phyloP scores from a whole-genome alignment of 2,329 filamentous ascomycete genomes.

The Penicillium occitanis region DNA sequence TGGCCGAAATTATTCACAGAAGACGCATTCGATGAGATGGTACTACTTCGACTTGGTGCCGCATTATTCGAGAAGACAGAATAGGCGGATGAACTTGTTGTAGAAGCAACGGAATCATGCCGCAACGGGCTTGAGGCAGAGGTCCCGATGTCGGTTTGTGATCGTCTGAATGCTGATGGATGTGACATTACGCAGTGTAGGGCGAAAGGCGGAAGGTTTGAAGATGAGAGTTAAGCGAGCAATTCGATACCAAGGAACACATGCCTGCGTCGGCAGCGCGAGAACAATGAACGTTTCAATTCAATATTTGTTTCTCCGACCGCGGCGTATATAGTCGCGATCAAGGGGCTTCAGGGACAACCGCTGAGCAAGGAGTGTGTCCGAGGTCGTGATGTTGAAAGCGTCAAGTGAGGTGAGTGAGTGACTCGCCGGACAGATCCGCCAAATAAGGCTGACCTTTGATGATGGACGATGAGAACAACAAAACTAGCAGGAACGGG shows the following conservation, averaged over 20 bases:
- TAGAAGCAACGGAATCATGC: constrained; percentile 57
- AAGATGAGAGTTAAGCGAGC: constrained; percentile 29
- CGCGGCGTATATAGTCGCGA: constrained; percentile 12
- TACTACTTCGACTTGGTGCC: constrained; percentile 62
- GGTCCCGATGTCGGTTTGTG: constrained; percentile 41
- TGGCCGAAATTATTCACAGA: constrained; percentile 53
- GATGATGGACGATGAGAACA: constrained; percentile 1
- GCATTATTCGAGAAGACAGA: constrained; percentile 52
- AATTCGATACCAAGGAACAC: constrained; percentile 37
- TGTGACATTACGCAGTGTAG: constrained; percentile 41
- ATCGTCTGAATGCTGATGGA: constrained; percentile 37
- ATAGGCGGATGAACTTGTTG: constrained; percentile 54
- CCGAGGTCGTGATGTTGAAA: background rate
- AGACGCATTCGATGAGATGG: constrained; percentile 70
- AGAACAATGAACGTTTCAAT: constrained; percentile 14
- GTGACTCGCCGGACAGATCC: background rate
- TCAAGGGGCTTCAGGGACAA: constrained; percentile 21
- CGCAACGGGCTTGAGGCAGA: constrained; percentile 50
- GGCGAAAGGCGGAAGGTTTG: constrained; percentile 32
- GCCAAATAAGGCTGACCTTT: constrained; percentile 18
- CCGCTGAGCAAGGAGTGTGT: background rate
- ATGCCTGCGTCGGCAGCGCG: constrained; percentile 40
- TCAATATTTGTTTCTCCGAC: background rate
- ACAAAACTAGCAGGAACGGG: constrained; percentile 14
- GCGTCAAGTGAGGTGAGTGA: background rate